A percentile compares a stretch with the other conserved stretches of the same genome.
These are phyloP conservation scores for Scenedesmus sp. DNA, from an alignment of 163 green algal genomes.

Conservation along the genomic window DNA sequence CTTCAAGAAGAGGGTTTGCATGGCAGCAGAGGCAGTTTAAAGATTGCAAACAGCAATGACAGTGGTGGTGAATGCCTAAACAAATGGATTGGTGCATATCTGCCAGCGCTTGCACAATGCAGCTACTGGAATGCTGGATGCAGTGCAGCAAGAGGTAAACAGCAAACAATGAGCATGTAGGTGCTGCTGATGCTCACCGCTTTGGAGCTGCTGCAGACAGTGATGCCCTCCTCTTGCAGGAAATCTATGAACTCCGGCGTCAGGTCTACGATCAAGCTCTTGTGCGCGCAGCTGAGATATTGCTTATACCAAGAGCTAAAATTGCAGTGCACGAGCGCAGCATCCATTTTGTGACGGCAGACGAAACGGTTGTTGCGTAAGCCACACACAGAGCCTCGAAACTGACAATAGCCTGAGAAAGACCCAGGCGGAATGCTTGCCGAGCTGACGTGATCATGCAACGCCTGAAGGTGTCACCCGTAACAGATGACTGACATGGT, in stretches of 20 bases:
- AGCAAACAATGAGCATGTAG: not conserved
- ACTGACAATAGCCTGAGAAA: not conserved
- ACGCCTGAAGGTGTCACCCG: not conserved
- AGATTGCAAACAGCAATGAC: not conserved
- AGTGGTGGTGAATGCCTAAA: not conserved
- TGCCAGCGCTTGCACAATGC: not conserved
- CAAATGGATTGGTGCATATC: not conserved
- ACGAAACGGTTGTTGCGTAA: not conserved
- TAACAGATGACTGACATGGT: not conserved
- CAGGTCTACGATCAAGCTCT: slow-evolving; percentile 63
- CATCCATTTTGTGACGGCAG: not conserved
- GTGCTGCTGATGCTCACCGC: slow-evolving; percentile 14
- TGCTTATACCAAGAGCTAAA: slow-evolving; percentile 28
- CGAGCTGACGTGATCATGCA: not conserved
- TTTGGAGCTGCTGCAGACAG: slow-evolving; percentile 51
- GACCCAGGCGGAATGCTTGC: not conserved
- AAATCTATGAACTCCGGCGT: slow-evolving; percentile 69
- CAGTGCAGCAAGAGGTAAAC: not conserved
- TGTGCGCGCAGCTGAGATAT: not conserved
- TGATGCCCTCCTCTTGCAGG: slow-evolving; percentile 79
- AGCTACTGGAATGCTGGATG: not conserved
- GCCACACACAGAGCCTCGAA: not conserved
- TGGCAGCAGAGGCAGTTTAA: not conserved
- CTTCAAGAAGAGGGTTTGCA: not conserved
- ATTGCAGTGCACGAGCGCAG: slow-evolving; percentile 13